phyloP scores from a whole-genome alignment of 2,329 filamentous ascomycete species.

The Apiospora malaysiana region DNA sequence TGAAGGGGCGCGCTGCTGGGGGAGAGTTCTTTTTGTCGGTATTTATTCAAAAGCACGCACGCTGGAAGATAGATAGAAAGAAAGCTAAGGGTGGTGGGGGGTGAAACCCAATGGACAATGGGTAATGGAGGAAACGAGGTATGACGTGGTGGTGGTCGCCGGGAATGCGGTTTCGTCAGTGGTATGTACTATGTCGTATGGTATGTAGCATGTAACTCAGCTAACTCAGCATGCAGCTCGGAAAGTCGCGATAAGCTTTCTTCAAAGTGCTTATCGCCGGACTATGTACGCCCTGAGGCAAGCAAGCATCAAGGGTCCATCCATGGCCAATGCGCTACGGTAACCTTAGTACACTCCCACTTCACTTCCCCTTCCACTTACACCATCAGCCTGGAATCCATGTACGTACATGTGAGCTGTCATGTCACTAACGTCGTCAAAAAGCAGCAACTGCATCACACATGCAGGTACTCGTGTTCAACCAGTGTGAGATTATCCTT shows the following conservation, averaged over 20 bases:
- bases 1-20: not conserved
- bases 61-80: not conserved
- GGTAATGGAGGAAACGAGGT: not conserved
- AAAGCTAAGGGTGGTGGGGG: not conserved
- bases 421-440: no score
- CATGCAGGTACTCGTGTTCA: no score
- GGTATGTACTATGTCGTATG: not conserved
- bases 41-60: not conserved
- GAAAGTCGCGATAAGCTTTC: constrained; percentile 20
- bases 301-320: constrained; percentile 2
- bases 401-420: no score
- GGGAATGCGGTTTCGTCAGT: not conserved
- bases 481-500: no score
- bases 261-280: not conserved
- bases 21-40: not conserved
- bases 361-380: no score
- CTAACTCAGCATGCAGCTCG: not conserved
- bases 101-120: not conserved
- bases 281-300: not conserved
- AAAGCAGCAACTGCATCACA: no score
- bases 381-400: not conserved
- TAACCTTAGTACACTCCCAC: no score
- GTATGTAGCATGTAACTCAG: no score
- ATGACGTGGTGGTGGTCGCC: constrained; percentile 8
- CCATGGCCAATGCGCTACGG: not conserved